Evolutionary conservation across 176 grass and related monocot genomes (phyloP).

Genomic region (Oryza coarctata): DNA sequence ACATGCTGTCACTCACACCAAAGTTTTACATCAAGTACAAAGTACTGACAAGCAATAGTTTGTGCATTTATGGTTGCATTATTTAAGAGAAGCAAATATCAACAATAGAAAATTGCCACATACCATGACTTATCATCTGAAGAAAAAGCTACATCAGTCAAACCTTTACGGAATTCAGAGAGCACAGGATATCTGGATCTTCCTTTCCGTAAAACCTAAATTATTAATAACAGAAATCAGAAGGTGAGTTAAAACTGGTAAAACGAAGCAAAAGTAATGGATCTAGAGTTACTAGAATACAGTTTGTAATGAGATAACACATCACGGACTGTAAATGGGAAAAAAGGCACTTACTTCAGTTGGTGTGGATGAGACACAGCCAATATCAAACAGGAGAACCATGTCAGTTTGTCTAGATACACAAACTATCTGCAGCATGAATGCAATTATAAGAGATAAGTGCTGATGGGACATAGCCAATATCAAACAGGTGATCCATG

Average conservation of each 20-base stretch:
- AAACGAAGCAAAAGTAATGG: background rate
- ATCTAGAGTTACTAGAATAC: background rate
- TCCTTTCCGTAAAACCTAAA: slow-evolving; percentile 70
- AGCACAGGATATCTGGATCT: slow-evolving; percentile 60
- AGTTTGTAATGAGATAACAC: slow-evolving; percentile 14
- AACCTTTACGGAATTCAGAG: slow-evolving; percentile 38
- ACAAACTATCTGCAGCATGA: slow-evolving; percentile 76
- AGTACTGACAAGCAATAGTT: slow-evolving; percentile 16
- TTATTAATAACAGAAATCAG: slow-evolving; percentile 17
- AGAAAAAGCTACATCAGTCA: slow-evolving; percentile 80
- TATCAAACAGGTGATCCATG: slow-evolving; percentile 65
- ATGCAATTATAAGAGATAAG: slow-evolving; percentile 20
- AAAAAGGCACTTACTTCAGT: slow-evolving; percentile 66
- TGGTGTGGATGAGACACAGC: slow-evolving; percentile 63
- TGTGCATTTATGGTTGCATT: slow-evolving; percentile 10
- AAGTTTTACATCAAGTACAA: slow-evolving; percentile 17
- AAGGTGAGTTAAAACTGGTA: background rate
- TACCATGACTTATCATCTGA: slow-evolving; percentile 82
- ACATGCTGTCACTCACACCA: background rate
- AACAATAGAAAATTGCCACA: slow-evolving; percentile 25
- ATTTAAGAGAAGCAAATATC: background rate
- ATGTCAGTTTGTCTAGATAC: slow-evolving; percentile 63
- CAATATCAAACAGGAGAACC: slow-evolving; percentile 72
- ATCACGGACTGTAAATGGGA: background rate
- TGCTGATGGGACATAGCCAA: slow-evolving; percentile 63